Conservation (phyloP, 1,284 basidiomycete genomes). For the Ceratobasidium sp. region DNA sequence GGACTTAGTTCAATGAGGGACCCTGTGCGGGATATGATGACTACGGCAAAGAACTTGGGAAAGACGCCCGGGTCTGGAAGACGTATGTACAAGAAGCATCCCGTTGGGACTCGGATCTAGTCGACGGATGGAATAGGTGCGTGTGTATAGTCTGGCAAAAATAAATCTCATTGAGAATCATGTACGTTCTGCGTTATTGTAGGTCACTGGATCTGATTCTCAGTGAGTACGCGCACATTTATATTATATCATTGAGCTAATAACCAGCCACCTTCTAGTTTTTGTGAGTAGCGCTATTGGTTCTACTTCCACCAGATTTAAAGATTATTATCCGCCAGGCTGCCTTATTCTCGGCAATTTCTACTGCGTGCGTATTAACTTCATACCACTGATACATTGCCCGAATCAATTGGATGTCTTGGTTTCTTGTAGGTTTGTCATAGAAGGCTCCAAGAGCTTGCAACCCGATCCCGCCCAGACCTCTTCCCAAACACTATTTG, state of each 20-base stretch:
- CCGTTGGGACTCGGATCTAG: constrained; percentile 2
- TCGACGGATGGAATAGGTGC: constrained; percentile 27
- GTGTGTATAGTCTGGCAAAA: background rate
- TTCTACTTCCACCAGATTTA: background rate
- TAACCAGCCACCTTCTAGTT: background rate
- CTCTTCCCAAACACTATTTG: background rate
- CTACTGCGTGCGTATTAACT: constrained; percentile 4
- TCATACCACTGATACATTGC: no score
- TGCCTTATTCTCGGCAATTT: constrained; percentile 24
- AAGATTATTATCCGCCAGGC: background rate
- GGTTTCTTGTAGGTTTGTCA: constrained; percentile 2
- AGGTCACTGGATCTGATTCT: constrained; percentile 14
- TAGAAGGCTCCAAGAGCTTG: constrained; percentile 7
- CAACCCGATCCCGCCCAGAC: background rate
- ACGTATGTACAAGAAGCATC: constrained; percentile 13
- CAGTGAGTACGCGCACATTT: background rate
- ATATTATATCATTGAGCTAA: background rate
- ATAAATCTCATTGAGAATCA: no score
- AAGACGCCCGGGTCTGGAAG: constrained; percentile 29
- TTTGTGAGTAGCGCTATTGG: background rate
- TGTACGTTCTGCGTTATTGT: background rate
- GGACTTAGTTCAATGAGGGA: background rate
- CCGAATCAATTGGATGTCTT: background rate
- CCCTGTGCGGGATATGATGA: constrained; percentile 12
- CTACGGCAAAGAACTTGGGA: constrained; percentile 12